Percentiles rank a stretch among this genome's conserved stretches.
These are phyloP conservation scores for Eucalyptus melliodora DNA, from an alignment of 345 rosid species.

Conservation along the genomic window DNA sequence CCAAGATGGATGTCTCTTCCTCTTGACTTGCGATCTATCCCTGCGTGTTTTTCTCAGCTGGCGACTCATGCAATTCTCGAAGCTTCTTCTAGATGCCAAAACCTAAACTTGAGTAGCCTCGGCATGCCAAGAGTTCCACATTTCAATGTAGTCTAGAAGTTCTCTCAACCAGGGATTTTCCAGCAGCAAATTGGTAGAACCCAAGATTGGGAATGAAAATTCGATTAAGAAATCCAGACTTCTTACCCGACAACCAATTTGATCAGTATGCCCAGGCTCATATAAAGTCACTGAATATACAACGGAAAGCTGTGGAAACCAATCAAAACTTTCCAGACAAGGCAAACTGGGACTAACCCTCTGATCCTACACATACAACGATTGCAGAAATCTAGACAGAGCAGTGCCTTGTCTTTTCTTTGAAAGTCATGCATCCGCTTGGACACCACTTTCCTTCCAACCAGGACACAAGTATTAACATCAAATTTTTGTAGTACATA, in stretches of 20 bases:
- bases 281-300: background rate
- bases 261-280: too few relatives aligned
- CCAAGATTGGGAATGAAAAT: too few relatives aligned
- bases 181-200: too few relatives aligned
- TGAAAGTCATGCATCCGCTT: too few relatives aligned
- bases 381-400: too few relatives aligned
- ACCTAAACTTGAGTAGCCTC: background rate
- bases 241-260: background rate
- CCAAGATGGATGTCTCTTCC: too few relatives aligned
- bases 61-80: background rate
- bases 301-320: background rate
- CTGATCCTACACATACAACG: background rate
- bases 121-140: background rate
- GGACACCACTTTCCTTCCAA: too few relatives aligned
- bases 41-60: background rate
- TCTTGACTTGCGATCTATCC: background rate
- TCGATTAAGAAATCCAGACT: background rate
- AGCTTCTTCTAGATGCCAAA: background rate
- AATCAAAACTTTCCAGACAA: background rate
- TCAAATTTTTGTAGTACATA: too few relatives aligned
- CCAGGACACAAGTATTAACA: too few relatives aligned
- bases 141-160: background rate
- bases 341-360: background rate
- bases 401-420: too few relatives aligned
- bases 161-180: too few relatives aligned